Conservation (phyloP, 179 eudicot genomes). For the Spergularia azorica region DNA sequence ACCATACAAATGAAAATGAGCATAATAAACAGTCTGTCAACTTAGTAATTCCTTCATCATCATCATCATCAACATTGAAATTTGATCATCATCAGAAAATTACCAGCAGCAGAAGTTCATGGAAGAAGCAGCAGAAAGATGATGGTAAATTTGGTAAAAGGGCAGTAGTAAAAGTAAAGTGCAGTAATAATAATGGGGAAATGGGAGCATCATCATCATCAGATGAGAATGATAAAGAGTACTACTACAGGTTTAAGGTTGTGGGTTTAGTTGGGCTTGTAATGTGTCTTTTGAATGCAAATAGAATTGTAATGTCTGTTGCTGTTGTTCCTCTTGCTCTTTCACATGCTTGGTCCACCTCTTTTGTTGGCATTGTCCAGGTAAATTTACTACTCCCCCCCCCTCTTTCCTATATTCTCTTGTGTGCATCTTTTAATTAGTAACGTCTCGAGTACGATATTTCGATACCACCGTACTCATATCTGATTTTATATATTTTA, state of each 20-base stretch:
- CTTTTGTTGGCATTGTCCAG: slow-evolving; percentile 91
- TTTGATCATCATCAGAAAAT: background rate
- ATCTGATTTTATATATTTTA: too few species aligned
- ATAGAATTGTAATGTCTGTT: slow-evolving; percentile 91
- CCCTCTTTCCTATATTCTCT: too few species aligned
- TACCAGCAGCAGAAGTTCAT: slow-evolving; percentile 17
- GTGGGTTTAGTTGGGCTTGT: slow-evolving; percentile 72
- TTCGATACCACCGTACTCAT: too few species aligned
- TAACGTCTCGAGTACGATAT: too few species aligned
- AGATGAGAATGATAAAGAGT: slow-evolving; percentile 11
- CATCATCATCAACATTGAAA: slow-evolving; percentile 20
- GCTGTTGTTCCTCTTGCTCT: slow-evolving; percentile 78
- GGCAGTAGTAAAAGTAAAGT: slow-evolving; percentile 3
- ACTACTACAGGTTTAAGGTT: slow-evolving; percentile 70
- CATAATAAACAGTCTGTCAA: background rate
- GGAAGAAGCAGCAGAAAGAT: slow-evolving; percentile 13
- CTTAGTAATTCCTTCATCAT: background rate
- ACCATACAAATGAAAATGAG: background rate
- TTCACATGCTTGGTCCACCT: slow-evolving; percentile 64
- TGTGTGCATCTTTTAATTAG: background rate
- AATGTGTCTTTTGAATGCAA: slow-evolving; percentile 87
- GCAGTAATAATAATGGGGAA: slow-evolving; percentile 6
- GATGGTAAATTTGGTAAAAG: background rate
- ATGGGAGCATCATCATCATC: slow-evolving; percentile 27
- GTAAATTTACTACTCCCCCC: slow-evolving; percentile 23